Evolutionary conservation across 2,329 filamentous ascomycete species (phyloP), one percentile per base, ranked within the genome.

Genomic region (Helicocarpus griseus): DNA sequence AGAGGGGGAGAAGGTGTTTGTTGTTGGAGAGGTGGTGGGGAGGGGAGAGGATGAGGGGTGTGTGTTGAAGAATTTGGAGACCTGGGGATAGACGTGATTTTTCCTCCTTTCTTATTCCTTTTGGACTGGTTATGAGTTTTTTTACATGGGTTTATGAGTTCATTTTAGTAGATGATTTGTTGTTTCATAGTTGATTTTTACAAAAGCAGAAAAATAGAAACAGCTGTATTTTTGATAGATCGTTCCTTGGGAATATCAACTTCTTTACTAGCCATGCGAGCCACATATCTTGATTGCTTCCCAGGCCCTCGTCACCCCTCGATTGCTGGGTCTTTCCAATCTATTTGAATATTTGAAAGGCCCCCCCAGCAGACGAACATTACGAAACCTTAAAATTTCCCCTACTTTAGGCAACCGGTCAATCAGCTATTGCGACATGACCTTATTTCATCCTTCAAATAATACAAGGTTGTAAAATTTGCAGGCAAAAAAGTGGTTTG

Each of bases 1-100:
- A 24, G 76, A 79, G 43, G 87, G 87, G 14, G 90, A 96, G 76
- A 83, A 74, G 53, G 88, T 95, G 3, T 89, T 79, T 65, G 77
- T 73, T 24, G 82, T 97, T 54, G 93, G 91, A 14, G 78, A 75
- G 62, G 74, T 98, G 56, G 77, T 85, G 60, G 62, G 65, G 4
- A 71, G 67, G 24, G 72, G 72, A 9, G 68, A 70, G 45, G 70
- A 58, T 17, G 75, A 83, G 60, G 82, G 78, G 2, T 87, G 86
- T 63, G 70, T 83, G 22, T 68, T 90, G 53, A 74, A 72, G 55
- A 82, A 82, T 50, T 69, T 87, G 63, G 70, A 77, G 57, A 71
- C 59, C 22, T 76, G 73, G 73, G 61, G 64, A 55, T 52, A 57
- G n/a, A 14, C 13, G 3, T 31, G 29, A 31, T 7, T 31, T 31